These are phyloP conservation scores for Citeromyces matritensis DNA, from an alignment of 805 yeast species.

Conservation along the genomic window DNA sequence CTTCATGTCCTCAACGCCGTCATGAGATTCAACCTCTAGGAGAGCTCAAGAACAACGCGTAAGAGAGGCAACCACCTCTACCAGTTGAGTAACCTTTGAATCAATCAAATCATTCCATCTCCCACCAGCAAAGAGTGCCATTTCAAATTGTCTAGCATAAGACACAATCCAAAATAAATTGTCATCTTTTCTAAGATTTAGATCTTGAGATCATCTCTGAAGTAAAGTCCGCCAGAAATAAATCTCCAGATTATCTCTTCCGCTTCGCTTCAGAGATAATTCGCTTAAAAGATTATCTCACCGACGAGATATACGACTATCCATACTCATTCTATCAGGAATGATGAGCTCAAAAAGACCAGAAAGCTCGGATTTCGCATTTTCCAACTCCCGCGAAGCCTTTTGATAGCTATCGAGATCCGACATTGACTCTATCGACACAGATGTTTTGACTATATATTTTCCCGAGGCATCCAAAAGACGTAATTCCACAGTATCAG, in stretches of 20 bases:
- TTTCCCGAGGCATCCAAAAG: conserved; percentile 35
- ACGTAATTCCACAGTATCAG: conserved; percentile 3
- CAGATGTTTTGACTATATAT: conserved; percentile 46
- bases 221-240: background rate
- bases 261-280: too few relatives aligned
- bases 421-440: conserved; percentile 57
- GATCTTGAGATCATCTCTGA: background rate
- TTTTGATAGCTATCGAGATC: conserved; percentile 59
- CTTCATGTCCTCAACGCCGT: background rate
- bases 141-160: background rate
- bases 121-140: too few relatives aligned
- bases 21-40: too few relatives aligned
- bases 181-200: background rate
- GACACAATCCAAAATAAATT: background rate
- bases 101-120: too few relatives aligned
- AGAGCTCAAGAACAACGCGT: too few relatives aligned
- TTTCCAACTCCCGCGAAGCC: conserved; percentile 47
- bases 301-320: conserved; percentile 68
- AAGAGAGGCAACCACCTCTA: too few relatives aligned
- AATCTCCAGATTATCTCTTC: too few relatives aligned
- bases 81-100: too few relatives aligned
- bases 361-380: conserved; percentile 46
- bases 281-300: background rate
- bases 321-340: conserved; percentile 75
- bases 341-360: conserved; percentile 56